Evolutionary conservation across 1,284 basidiomycete species (phyloP).

Genomic region (Fomitopsis palustris): DNA sequence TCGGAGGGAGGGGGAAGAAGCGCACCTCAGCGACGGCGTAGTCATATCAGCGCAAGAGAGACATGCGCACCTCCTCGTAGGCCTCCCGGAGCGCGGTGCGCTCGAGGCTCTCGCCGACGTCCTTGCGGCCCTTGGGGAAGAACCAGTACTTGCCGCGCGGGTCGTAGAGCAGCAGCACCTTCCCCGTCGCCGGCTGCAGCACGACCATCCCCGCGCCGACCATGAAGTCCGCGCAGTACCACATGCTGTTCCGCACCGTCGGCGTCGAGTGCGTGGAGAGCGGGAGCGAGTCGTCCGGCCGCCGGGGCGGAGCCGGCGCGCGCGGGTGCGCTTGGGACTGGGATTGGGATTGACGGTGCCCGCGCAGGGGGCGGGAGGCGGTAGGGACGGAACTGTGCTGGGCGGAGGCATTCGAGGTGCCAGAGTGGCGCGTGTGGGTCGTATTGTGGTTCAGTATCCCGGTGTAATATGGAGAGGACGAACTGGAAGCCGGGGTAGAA

Average conservation of each 20-base stretch:
- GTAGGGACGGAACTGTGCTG: too few relatives aligned
- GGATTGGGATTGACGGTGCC: too few relatives aligned
- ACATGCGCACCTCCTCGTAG: slow-evolving; percentile 55
- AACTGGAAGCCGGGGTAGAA: too few relatives aligned
- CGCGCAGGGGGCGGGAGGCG: too few relatives aligned
- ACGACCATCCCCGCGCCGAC: slow-evolving; percentile 60
- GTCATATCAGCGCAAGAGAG: not conserved
- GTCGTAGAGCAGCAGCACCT: slow-evolving; percentile 44
- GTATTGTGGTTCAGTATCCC: too few relatives aligned
- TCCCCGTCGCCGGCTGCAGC: slow-evolving; percentile 42
- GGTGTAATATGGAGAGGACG: too few relatives aligned
- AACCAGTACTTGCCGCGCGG: slow-evolving; percentile 40
- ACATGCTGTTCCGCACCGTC: slow-evolving; percentile 38
- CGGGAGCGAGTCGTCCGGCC: not conserved
- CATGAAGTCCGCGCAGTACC: slow-evolving; percentile 47
- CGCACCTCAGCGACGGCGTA: not conserved
- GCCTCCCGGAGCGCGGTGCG: slow-evolving; percentile 56
- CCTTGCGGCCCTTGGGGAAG: slow-evolving; percentile 61
- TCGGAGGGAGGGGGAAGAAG: not conserved
- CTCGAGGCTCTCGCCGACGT: slow-evolving; percentile 57
- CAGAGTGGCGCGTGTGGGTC: too few relatives aligned
- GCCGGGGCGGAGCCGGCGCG: too few relatives aligned
- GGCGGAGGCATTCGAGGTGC: too few relatives aligned
- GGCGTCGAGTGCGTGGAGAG: slow-evolving; percentile 22
- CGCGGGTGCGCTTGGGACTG: too few relatives aligned